Percentiles rank a stretch among this genome's conserved stretches.
Evolutionary conservation across 2,329 filamentous ascomycete genomes (phyloP).

Genomic region (Pseudopyricularia javanii): DNA sequence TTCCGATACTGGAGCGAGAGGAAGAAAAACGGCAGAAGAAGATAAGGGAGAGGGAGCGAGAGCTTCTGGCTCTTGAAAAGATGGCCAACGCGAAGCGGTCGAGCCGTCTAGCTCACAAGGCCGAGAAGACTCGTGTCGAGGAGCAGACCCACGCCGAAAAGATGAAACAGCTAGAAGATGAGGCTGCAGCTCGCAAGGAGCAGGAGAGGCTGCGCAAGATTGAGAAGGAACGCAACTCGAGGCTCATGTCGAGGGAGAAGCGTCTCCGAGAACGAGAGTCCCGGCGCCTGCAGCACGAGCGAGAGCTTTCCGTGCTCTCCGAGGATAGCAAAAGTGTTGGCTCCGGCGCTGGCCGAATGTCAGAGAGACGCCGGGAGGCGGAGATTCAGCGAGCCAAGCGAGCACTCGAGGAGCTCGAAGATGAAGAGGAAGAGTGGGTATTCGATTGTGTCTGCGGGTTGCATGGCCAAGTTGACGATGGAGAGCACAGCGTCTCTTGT

Average conservation of each 20-base stretch:
- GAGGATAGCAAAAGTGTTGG: constrained; percentile 56
- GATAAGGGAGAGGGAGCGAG: constrained; percentile 57
- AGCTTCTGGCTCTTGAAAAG: constrained; percentile 70
- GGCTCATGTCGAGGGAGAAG: constrained; percentile 74
- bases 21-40: constrained; percentile 63
- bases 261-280: constrained; percentile 76
- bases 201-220: constrained; percentile 45
- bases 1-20: constrained; percentile 75
- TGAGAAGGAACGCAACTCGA: constrained; percentile 64
- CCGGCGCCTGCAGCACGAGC: constrained; percentile 71
- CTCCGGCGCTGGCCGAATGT: constrained; percentile 48
- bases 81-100: constrained; percentile 91
- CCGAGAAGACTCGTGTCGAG: constrained; percentile 65
- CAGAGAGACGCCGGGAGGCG: constrained; percentile 67
- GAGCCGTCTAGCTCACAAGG: constrained; percentile 71
- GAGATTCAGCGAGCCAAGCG: constrained; percentile 72
- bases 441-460: constrained; percentile 92
- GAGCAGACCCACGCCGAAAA: constrained; percentile 61
- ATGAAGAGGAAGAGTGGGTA: constrained; percentile 71
- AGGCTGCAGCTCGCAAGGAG: constrained; percentile 53
- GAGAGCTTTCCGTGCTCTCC: constrained; percentile 68
- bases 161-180: constrained; percentile 50
- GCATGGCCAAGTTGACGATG: constrained; percentile 88
- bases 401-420: constrained; percentile 58
- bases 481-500: constrained; percentile 85